Conservation (phyloP, 345 rosid genomes). For the Durio zibethinus region DNA sequence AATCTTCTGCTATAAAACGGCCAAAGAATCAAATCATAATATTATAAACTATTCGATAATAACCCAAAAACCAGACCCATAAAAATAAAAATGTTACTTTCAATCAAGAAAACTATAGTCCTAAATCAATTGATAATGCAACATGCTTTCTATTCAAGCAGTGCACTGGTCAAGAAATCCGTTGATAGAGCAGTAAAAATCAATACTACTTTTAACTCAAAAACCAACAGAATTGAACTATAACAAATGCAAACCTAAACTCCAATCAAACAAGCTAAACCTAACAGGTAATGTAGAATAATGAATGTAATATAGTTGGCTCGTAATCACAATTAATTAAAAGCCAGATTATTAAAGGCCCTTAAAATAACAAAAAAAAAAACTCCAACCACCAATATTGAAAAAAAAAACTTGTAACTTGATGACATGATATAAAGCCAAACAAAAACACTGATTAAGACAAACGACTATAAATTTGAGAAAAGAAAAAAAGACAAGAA, state of each 20-base stretch:
- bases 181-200: slow-evolving; percentile 13
- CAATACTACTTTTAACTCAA: slow-evolving; percentile 11
- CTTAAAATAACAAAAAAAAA: background rate
- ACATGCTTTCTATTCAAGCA: slow-evolving; percentile 27
- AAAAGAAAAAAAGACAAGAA: slow-evolving; percentile 4
- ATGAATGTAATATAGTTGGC: slow-evolving; percentile 17
- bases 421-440: background rate
- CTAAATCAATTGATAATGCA: slow-evolving; percentile 29
- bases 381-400: slow-evolving; percentile 29
- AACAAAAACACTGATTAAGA: slow-evolving; percentile 18
- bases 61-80: background rate
- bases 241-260: background rate
- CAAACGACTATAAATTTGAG: slow-evolving; percentile 5
- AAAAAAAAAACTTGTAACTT: slow-evolving; percentile 16
- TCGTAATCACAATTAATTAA: background rate
- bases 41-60: slow-evolving; percentile 27
- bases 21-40: slow-evolving; percentile 24
- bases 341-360: background rate
- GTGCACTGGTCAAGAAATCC: slow-evolving; percentile 22
- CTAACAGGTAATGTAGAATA: slow-evolving; percentile 13
- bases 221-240: slow-evolving; percentile 21
- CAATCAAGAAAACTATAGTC: slow-evolving; percentile 20
- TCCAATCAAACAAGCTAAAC: background rate
- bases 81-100: slow-evolving; percentile 39
- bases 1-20: slow-evolving; percentile 15